Evolutionary conservation across 352 stramenopile genomes (phyloP), one percentile per base, ranked within the genome.

Genomic region (Globisporangium alternatum): DNA sequence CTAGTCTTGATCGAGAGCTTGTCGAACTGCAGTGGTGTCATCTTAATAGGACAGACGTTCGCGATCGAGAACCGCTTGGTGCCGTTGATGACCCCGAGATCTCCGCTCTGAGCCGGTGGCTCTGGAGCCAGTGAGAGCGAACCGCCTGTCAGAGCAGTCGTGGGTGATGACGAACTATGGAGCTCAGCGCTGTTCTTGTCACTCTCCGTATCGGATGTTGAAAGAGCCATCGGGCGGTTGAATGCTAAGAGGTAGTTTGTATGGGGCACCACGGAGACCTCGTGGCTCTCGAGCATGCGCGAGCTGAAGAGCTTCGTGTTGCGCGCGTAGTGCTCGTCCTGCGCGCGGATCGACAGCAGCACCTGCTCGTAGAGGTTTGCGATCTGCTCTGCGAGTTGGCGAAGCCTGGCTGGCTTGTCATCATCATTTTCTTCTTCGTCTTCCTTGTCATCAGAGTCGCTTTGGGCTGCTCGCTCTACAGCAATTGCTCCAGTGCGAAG

Each of bases 281-380:
- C 82, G 55, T 85, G 81, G 45, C 59, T 78, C 55, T 91, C 80
- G 35, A 88, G 78, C 65, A 88, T 78, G 15, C 82, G 78, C 0
- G 82, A 76, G 55, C 69, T 88, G 49, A 89, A 91, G 1, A 91
- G 60, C 67, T 91, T 91, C 33, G 69, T 44, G 44, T 89, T 66
- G 22, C 73, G 76, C 19, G 79, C 80, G 31, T 89, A 89, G 56
- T 91, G 82, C 49, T 91, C 82, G 56, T 91, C 80, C 58, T 91
- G 80, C 8, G 65, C 44, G 0, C 78, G 78, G 22, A 91, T 80
- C 22, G 63, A 63, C 4, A 33, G 54, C 15, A 89, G 21, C 30
- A 80, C 62, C 7, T 71, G 54, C 19, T 77, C 63, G 45, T 77
- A 88, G 13, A 61, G 28, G 10, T 39, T 19, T 10, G 45, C 44